Percentiles rank a stretch among this genome's conserved stretches.
These are phyloP conservation scores for Ganoderma boninense DNA, from an alignment of 1,284 basidiomycete genomes.

Conservation along the genomic window DNA sequence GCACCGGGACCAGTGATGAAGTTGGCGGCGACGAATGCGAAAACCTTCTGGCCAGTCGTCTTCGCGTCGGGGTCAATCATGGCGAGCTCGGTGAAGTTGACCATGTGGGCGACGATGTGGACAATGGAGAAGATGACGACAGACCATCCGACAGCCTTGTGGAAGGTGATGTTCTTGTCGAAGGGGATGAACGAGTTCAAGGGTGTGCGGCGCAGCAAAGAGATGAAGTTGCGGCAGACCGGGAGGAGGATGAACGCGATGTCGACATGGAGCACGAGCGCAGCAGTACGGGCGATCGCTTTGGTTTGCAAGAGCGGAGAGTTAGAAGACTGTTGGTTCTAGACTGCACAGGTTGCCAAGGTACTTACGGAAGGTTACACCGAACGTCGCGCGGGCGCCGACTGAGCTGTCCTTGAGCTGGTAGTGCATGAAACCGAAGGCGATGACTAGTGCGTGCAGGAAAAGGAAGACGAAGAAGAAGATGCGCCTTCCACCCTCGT, in stretches of 20 bases:
- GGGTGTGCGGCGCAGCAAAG: constrained; percentile 81
- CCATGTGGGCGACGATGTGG: constrained; percentile 81
- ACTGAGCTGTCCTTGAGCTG: constrained; percentile 78
- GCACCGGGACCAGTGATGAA: constrained; percentile 87
- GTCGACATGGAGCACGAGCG: constrained; percentile 88
- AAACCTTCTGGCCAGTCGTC: constrained; percentile 61
- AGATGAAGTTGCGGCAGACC: constrained; percentile 91
- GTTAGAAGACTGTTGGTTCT: constrained; percentile 5
- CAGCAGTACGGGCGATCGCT: constrained; percentile 87
- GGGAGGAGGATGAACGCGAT: constrained; percentile 91
- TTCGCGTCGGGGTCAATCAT: constrained; percentile 59
- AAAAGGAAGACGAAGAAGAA: constrained; percentile 83
- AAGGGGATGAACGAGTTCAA: constrained; percentile 89
- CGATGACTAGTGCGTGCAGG: constrained; percentile 77
- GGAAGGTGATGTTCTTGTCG: constrained; percentile 89
- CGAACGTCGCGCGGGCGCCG: constrained; percentile 72
- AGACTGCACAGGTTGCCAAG: constrained; percentile 7
- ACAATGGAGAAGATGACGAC: constrained; percentile 79
- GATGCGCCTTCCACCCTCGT: constrained; percentile 81
- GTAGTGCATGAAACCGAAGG: constrained; percentile 82
- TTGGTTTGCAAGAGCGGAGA: neutral
- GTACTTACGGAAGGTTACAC: constrained; percentile 76
- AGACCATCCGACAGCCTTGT: constrained; percentile 89
- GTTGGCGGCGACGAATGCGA: constrained; percentile 78
- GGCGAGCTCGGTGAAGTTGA: constrained; percentile 80